Conservation (phyloP, 2,329 filamentous ascomycete genomes). For the Fusarium citri region DNA sequence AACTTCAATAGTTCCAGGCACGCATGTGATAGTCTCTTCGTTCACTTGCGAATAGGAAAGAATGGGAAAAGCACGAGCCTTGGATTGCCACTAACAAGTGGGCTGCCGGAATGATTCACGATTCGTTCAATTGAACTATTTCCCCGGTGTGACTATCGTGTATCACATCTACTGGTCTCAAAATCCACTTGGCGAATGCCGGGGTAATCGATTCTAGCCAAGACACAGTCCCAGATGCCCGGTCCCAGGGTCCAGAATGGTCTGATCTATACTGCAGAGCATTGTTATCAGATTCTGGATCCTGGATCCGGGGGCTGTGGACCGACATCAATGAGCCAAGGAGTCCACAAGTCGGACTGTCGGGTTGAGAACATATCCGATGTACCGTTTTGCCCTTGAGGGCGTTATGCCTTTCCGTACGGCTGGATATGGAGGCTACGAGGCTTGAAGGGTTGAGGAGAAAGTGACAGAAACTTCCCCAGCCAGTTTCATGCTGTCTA, state of each 20-base stretch:
- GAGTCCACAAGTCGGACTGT: not conserved
- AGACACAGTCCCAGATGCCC: not conserved
- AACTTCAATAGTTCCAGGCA: not conserved
- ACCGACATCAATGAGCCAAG: not conserved
- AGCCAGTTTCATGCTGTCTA: not conserved
- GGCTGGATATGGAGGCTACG: too few species aligned
- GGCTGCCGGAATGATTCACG: not conserved
- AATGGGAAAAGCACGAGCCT: not conserved
- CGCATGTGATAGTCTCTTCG: not conserved
- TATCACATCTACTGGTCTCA: not conserved
- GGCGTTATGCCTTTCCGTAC: not conserved
- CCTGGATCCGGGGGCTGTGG: rapidly evolving
- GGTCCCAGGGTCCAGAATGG: not conserved
- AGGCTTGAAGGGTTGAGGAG: not conserved
- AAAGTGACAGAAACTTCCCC: not conserved
- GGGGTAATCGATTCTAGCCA: not conserved
- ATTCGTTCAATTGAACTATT: not conserved
- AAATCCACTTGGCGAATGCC: too few species aligned
- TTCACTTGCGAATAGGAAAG: not conserved
- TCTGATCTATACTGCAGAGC: not conserved
- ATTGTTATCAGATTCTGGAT: not conserved
- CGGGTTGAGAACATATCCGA: not conserved
- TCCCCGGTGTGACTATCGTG: not conserved
- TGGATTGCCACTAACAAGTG: not conserved
- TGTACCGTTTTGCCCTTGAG: not conserved